These are phyloP conservation scores for Pisolithus marmoratus DNA, from an alignment of 768 basidiomycete genomes.

Conservation along the genomic window DNA sequence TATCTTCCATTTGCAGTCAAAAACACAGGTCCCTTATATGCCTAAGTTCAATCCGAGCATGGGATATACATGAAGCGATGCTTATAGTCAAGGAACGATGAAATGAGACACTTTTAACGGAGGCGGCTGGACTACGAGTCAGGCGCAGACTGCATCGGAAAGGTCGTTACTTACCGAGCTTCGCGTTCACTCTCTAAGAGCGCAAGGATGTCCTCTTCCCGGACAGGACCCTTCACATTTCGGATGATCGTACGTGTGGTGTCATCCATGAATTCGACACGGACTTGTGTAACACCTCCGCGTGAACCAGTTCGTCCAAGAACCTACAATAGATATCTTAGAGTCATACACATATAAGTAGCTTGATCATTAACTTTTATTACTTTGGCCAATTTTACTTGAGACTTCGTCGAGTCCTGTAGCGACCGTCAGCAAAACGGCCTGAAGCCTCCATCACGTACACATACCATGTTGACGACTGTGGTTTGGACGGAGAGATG, in stretches of 20 bases:
- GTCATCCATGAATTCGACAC: conserved; percentile 99
- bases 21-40: too few relatives aligned
- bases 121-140: background rate
- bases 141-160: background rate
- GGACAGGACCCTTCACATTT: conserved; percentile 97
- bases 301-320: conserved; percentile 98
- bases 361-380: conserved; percentile 62
- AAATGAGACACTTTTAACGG: background rate
- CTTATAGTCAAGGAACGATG: background rate
- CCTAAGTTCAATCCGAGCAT: background rate
- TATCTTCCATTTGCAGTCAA: too few relatives aligned
- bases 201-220: conserved; percentile 94
- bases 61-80: conserved; percentile 1
- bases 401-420: conserved; percentile 82
- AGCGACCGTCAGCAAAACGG: background rate
- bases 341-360: background rate
- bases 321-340: conserved; percentile 49
- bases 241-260: conserved; percentile 93
- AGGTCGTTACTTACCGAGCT: conserved; percentile 71
- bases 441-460: background rate
- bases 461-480: conserved; percentile 20
- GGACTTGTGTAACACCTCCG: conserved; percentile 98
- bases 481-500: conserved; percentile 7
- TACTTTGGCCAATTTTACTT: conserved; percentile 97
- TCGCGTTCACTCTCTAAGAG: conserved; percentile 98